Evolutionary conservation across 129 eudicot genomes (phyloP), one percentile per base, ranked within the genome.

Genomic region (Ambrosia trifida): DNA sequence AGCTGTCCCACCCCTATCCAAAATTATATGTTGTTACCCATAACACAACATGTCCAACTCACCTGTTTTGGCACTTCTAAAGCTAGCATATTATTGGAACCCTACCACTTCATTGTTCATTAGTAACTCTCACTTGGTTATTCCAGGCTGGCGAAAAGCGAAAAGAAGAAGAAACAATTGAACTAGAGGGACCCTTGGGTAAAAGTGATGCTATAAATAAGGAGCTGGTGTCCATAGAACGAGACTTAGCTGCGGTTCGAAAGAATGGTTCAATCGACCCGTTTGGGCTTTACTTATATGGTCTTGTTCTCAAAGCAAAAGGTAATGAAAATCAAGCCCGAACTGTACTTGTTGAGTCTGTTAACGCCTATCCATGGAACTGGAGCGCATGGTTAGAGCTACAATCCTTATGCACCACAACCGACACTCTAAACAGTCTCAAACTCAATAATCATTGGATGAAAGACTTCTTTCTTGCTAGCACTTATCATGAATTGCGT

Each of bases 401-500:
- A 18, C 97, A 95, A 64, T 80, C 89, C 0, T 67, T 95, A 53
- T 95, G 97, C 89, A 82, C 96, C 16, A 78, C 94, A 30, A 64
- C 72, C n/a, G 97, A 90, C 70, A 76, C 83, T 38, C 54, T 95
- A 60, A 90, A 95, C 70, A 61, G 86, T 47, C 96, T 95, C 35
- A 86, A 81, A 76, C 94, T 95, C 69, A 83, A 79, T 61, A 90
- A 84, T 61, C 97, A 90, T 58, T 90, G 94, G 94, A 95, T 90
- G 99, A 95, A 95, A 70, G 99, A 95, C 79, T 95, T 95, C 65
- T 95, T 95, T 78, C 88, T 95, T n/a, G 97, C 96, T 14, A 74
- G 78, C 70, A 75, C 89, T 41, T 95, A 84, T 77, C 89, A 85
- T 14, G 99, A 95, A 56, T 86, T 95, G 36, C 86, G 97, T 11